Evolutionary conservation across 176 grass and related monocot species (phyloP).

Genomic region (Zizania latifolia): DNA sequence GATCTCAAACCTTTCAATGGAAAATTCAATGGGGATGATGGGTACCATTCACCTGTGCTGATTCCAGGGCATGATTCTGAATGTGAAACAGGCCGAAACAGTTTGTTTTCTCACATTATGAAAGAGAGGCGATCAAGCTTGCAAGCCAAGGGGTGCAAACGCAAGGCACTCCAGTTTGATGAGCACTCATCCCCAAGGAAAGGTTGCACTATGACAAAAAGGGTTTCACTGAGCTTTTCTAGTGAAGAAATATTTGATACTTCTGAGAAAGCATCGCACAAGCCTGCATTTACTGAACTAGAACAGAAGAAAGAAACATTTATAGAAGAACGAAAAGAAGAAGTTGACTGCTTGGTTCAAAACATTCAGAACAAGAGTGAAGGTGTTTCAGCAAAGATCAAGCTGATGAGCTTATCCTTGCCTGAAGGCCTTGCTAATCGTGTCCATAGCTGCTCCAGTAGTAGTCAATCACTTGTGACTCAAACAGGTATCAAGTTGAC

Average conservation of each 20-base stretch:
- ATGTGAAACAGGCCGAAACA: constrained; percentile 27
- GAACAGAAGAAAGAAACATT: constrained; percentile 19
- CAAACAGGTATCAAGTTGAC: constrained; percentile 22
- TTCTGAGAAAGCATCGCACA: constrained; percentile 19
- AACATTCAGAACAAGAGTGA: constrained; percentile 5
- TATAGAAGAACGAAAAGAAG: constrained; percentile 14
- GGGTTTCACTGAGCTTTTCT: constrained; percentile 23
- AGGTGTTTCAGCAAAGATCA: constrained; percentile 33
- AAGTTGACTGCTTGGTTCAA: background rate
- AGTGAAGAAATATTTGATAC: constrained; percentile 13
- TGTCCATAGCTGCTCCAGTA: constrained; percentile 14
- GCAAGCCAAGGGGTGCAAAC: constrained; percentile 31
- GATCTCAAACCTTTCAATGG: constrained; percentile 17
- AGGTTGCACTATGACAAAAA: constrained; percentile 8
- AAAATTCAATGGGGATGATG: constrained; percentile 13
- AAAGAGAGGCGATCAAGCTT: constrained; percentile 27
- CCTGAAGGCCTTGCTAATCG: constrained; percentile 7
- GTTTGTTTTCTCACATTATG: constrained; percentile 16
- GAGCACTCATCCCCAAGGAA: constrained; percentile 1
- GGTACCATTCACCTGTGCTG: constrained; percentile 12
- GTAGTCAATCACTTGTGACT: background rate
- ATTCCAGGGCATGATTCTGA: constrained; percentile 23
- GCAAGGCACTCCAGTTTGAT: constrained; percentile 24
- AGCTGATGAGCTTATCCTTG: constrained; percentile 15
- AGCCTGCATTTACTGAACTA: constrained; percentile 21